Evolutionary conservation across 2,329 filamentous ascomycete genomes (phyloP), one percentile per base, ranked within the genome.

Genomic region (Rutstroemia sp.): DNA sequence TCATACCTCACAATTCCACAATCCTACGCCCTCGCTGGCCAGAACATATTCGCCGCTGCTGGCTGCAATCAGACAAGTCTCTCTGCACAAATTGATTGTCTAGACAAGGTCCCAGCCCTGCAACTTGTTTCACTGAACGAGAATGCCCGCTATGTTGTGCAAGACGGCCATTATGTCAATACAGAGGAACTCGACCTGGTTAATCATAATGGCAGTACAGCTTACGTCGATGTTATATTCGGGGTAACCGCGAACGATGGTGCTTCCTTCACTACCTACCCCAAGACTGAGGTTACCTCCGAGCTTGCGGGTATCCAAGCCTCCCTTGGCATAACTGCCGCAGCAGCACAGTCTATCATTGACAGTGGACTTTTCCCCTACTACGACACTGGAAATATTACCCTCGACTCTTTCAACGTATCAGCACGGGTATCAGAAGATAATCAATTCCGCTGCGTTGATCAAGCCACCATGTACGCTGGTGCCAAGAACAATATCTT

Each of bases 371-470:
- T 81, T 8, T 78, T 80, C 59, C 77, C 78, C 0, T 69, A 73
- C 37, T 73, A 74, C 51, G 65, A 72, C 46, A 76, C 75, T 0
- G 74, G 76, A 3, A 80, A 82, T 49, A 57, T 77, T 6, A 80
- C 78, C 0, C 71, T 81, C 3, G 76, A 82, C 60, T 71, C 75
- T 2, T 81, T 80, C 71, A 81, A 81, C 57, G 75, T 80, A 2
- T 75, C 75, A 4, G 72, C 75, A 37, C 74, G 78, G 10, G 71
- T 81, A 27, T 73, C 76, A 2, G 80, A 78, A 3, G 78, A 81
- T 62, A 75, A 73, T 46, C 75, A 75, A 5, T 81, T 81, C 70
- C 75, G 77, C 54, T 82, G 79, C 61, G 71, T 80, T 48, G 78
- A 81, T 58, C 74, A 81, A 67, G 78, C 78, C 0, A 81, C 78